Conservation (phyloP, 2,329 filamentous ascomycete species). For the Emericellopsis atlantica region DNA sequence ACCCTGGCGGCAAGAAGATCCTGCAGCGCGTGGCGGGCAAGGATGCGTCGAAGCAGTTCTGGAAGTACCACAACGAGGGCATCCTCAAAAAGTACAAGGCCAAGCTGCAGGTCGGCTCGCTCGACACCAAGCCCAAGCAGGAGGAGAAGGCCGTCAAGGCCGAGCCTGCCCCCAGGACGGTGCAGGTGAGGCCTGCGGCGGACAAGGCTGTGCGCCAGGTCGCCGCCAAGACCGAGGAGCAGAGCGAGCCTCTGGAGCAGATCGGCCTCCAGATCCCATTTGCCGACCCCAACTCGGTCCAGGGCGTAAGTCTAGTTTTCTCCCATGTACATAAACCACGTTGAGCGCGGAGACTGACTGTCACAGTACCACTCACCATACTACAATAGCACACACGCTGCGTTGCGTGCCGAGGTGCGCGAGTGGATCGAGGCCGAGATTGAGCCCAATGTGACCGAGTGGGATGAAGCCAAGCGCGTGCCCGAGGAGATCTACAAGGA, state of each 20-base stretch:
- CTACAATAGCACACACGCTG: slow-evolving; percentile 88
- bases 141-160: slow-evolving; percentile 26
- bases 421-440: slow-evolving; percentile 84
- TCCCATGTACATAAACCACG: neutral
- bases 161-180: slow-evolving; percentile 22
- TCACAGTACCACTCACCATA: slow-evolving; percentile 88
- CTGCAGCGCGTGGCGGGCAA: slow-evolving; percentile 51
- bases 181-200: slow-evolving; percentile 20
- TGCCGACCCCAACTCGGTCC: slow-evolving; percentile 88
- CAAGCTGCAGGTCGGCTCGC: slow-evolving; percentile 70
- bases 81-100: slow-evolving; percentile 79
- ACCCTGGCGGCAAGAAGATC: slow-evolving; percentile 60
- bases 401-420: slow-evolving; percentile 80
- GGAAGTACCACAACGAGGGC: slow-evolving; percentile 72
- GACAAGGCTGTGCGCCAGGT: slow-evolving; percentile 17
- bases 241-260: slow-evolving; percentile 66
- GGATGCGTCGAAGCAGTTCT: slow-evolving; percentile 55
- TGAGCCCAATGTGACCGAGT: slow-evolving; percentile 85
- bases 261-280: slow-evolving; percentile 85
- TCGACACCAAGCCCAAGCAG: slow-evolving; percentile 74
- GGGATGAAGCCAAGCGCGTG: slow-evolving; percentile 91
- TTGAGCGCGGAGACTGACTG: neutral
- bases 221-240: slow-evolving; percentile 21
- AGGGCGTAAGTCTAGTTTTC: slow-evolving; percentile 50
- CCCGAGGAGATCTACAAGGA: slow-evolving; percentile 86